Evolutionary conservation across 2,329 filamentous ascomycete genomes (phyloP).

Genomic region (Rutstroemia sp.): DNA sequence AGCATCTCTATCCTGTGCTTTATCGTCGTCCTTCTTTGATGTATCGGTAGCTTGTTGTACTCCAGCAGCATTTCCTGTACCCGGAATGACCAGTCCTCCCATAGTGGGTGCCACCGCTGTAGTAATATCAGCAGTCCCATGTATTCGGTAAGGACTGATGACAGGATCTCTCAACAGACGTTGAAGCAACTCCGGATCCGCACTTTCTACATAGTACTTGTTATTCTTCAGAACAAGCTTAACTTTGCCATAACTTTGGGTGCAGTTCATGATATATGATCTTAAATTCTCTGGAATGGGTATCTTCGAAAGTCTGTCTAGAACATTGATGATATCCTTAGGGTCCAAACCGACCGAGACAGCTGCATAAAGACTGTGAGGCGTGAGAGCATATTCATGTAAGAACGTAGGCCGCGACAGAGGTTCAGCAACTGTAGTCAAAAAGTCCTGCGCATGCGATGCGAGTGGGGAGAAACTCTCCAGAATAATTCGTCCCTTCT

Average conservation of each 20-base stretch:
- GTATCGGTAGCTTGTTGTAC: conserved; percentile 62
- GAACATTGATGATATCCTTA: conserved; percentile 79
- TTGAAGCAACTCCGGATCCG: conserved; percentile 79
- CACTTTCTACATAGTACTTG: conserved; percentile 88
- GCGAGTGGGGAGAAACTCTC: conserved; percentile 91
- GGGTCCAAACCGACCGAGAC: conserved; percentile 90
- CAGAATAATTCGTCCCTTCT: conserved; percentile 79
- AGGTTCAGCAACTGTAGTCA: conserved; percentile 93
- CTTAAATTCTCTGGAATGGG: conserved; percentile 74
- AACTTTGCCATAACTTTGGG: conserved; percentile 88
- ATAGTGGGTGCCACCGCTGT: conserved; percentile 80
- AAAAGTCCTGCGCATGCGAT: conserved; percentile 81
- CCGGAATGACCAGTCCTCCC: conserved; percentile 82
- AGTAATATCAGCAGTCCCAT: conserved; percentile 62
- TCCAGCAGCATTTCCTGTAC: conserved; percentile 87
- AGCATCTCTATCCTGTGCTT: conserved; percentile 40
- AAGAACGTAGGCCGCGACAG: conserved; percentile 82
- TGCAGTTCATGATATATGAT: conserved; percentile 68
- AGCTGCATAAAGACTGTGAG: conserved; percentile 90
- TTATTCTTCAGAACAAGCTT: conserved; percentile 93
- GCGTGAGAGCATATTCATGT: conserved; percentile 88
- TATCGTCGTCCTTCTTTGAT: conserved; percentile 31
- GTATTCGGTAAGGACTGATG: conserved; percentile 72
- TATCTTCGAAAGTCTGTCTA: conserved; percentile 85
- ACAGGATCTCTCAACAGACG: conserved; percentile 76